Conservation (phyloP, 2,329 filamentous ascomycete species). For the Aureobasidium sp. region DNA sequence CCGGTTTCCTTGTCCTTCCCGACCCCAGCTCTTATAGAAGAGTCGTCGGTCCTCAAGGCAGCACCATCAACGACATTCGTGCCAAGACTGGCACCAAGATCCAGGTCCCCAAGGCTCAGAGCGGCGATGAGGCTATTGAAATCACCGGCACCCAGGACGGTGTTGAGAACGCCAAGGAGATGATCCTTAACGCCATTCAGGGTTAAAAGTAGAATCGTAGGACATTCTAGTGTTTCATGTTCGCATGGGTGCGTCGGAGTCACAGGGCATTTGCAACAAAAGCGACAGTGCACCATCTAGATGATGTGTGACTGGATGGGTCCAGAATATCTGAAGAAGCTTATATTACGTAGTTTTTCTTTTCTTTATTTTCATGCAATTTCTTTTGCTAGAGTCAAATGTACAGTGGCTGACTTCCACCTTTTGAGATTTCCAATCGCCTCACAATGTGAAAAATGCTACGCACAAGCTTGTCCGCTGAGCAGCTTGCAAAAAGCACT, state of each 20-base stretch:
- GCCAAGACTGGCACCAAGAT: conserved; percentile 91
- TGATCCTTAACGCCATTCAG: conserved; percentile 55
- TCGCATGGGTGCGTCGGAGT: conserved; percentile 12
- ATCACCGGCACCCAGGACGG: conserved; percentile 73
- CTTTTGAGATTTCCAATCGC: not conserved
- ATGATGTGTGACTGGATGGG: conserved; percentile 7
- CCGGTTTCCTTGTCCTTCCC: conserved; percentile 81
- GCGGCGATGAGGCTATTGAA: conserved; percentile 74
- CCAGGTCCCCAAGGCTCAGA: conserved; percentile 75
- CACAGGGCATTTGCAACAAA: conserved; percentile 8
- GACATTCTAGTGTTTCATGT: not conserved
- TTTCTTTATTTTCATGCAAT: not conserved
- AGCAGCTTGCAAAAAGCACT: not conserved
- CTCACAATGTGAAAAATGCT: not conserved
- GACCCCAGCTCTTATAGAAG: conserved; percentile 85
- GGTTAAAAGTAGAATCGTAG: not conserved
- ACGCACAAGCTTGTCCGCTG: too few species aligned
- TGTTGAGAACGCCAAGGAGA: conserved; percentile 77
- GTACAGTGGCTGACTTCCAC: not conserved
- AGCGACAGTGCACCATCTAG: not conserved
- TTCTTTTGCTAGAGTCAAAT: not conserved
- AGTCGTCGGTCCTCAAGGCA: conserved; percentile 82
- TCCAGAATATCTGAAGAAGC: conserved; percentile 2
- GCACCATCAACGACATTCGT: conserved; percentile 86
- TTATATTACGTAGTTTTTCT: conserved; percentile 2